Conservation (phyloP, 1,284 basidiomycete genomes). For the Neonothopanus nambi region DNA sequence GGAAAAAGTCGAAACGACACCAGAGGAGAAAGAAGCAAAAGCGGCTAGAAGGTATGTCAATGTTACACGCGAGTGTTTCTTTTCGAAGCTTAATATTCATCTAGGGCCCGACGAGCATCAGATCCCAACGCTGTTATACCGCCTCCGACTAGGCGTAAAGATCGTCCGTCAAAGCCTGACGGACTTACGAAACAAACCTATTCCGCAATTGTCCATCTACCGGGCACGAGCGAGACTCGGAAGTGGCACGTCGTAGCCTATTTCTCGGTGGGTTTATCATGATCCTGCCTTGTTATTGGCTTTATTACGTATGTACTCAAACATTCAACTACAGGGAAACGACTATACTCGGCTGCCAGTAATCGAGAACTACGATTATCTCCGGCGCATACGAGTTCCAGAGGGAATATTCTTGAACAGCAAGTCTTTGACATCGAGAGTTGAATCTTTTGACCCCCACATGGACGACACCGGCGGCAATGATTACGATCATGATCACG, state of each 20-base stretch:
- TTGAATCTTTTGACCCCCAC: constrained; percentile 3
- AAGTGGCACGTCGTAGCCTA: constrained; percentile 83
- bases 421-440: constrained; percentile 49
- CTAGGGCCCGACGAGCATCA: constrained; percentile 59
- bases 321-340: constrained; percentile 46
- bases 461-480: background rate
- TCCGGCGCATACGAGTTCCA: constrained; percentile 61
- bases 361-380: constrained; percentile 68
- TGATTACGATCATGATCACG: constrained; percentile 32
- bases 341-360: constrained; percentile 67
- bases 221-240: constrained; percentile 52
- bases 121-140: constrained; percentile 59
- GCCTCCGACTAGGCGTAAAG: constrained; percentile 62
- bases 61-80: background rate
- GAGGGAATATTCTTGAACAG: constrained; percentile 65
- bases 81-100: constrained; percentile 14
- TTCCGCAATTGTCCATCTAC: constrained; percentile 66
- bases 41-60: constrained; percentile 61
- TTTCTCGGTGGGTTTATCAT: constrained; percentile 58
- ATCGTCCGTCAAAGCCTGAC: constrained; percentile 70
- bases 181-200: constrained; percentile 80
- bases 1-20: constrained; percentile 74
- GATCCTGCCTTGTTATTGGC: constrained; percentile 1
- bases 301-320: constrained; percentile 13
- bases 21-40: constrained; percentile 73